Evolutionary conservation across 257 asterid species (phyloP).

Genomic region (Plantago major): DNA sequence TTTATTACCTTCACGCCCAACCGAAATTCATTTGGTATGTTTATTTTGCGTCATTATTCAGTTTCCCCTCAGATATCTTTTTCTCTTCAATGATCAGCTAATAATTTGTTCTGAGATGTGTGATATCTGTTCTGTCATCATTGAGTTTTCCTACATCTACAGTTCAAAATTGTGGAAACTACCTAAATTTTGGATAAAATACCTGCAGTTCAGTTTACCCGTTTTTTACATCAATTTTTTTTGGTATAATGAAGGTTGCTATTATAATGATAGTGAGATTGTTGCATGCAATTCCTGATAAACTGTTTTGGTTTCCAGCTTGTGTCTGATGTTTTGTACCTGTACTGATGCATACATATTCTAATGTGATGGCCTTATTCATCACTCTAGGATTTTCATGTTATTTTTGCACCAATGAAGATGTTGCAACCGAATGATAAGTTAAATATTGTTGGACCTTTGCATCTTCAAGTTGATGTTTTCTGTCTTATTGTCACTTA

Average conservation of each 20-base stretch:
- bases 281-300: neutral
- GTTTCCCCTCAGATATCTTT: neutral
- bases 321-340: neutral
- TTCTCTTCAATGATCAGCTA: too few species aligned
- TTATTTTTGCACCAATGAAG: neutral
- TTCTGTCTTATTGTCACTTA: too few species aligned
- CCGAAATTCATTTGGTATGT: too few species aligned
- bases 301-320: slow-evolving; percentile 6
- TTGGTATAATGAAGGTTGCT: neutral
- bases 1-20: too few species aligned
- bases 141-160: neutral
- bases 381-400: neutral
- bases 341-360: slow-evolving; percentile 1
- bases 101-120: slow-evolving; percentile 5
- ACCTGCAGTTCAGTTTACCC: neutral
- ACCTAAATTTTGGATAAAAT: slow-evolving; percentile 1
- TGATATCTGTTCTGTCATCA: too few species aligned
- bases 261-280: neutral
- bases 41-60: too few species aligned
- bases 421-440: neutral
- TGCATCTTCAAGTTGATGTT: neutral
- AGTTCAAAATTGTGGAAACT: neutral
- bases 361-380: slow-evolving; percentile 4
- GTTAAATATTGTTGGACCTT: neutral
- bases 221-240: neutral